Base-by-base conservation (phyloP, 2,329 filamentous ascomycete genomes). In the Fusarium sp. region DNA sequence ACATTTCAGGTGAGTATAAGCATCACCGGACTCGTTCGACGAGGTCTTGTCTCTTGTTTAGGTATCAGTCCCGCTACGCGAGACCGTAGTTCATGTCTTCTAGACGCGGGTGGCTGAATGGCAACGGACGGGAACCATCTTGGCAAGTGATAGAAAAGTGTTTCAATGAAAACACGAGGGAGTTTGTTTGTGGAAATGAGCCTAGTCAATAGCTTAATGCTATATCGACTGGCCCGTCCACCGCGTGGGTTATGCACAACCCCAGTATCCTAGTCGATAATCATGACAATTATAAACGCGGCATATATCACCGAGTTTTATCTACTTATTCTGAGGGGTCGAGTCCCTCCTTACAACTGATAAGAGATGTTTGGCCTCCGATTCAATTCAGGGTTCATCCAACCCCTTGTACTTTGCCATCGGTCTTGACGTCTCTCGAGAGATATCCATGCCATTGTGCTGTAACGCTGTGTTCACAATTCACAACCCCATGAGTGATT, bases 51-150 rank as follows among this genome's bases (percentile, higher is more conserved):
- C 70, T n/a, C 46, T 50, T 51, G 11, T 59, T 69, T 64, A 35
- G 66, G 51, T 23, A 45, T 58, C 47, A 67, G 40, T n/a, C 27
- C 65, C 62, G 66, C 35, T 47, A 27, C 37, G 20, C 30, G 33
- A 25, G 32, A 17, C 15, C 23, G 20, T 19, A 22, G 37, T 30
- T 33, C 20, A 19, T 48, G 13, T 47, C 20, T 15, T 25, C 4
- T 20, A 32, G 33, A 43, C 17, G 25, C 45, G 53, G 53, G 64
- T 60, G 64, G 45, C 59, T 68, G 39, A 5, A 25, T 22, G 25
- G 33, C 17, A 14, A 50, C 15, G 6, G n/a, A 30, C 35, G 23
- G 41, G 32, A 59, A 41, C 27, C 32, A 45, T n/a, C 15, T 41
- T 40, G 45, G 35, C 58, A 35, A 14, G 4, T 37, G 10, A 49